A percentile compares a stretch with the other conserved stretches of the same genome.
phyloP scores from a whole-genome alignment of 176 grass and related monocot species.

The Puya raimondii region DNA sequence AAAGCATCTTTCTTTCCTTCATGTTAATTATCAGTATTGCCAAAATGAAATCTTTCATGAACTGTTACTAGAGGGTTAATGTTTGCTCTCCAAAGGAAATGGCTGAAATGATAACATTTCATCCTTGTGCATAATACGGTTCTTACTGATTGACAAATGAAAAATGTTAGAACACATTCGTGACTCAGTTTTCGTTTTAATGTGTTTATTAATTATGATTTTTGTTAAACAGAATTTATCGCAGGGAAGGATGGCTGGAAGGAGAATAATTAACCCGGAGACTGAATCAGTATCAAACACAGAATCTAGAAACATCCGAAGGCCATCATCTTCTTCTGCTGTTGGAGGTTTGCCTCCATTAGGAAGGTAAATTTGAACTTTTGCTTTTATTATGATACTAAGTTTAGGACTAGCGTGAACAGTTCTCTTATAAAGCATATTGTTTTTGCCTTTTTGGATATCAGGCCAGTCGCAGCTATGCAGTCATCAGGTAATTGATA shows the following conservation, averaged over 20 bases:
- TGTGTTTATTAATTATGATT: background rate
- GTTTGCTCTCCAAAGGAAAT: no score
- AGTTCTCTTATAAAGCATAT: slow-evolving; percentile 19
- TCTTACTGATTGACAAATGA: no score
- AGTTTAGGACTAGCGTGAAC: slow-evolving; percentile 16
- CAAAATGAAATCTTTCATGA: no score
- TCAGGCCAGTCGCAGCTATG: slow-evolving; percentile 44
- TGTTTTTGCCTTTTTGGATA: slow-evolving; percentile 19
- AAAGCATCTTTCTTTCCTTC: background rate
- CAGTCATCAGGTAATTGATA: slow-evolving; percentile 59
- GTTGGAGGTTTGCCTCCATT: slow-evolving; percentile 50
- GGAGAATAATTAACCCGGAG: slow-evolving; percentile 61
- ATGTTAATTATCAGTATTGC: no score
- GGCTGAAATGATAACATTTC: no score
- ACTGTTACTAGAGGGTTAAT: background rate
- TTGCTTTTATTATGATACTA: background rate
- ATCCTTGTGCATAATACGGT: no score
- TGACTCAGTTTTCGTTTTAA: no score
- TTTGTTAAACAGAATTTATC: slow-evolving; percentile 60
- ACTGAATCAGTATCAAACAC: slow-evolving; percentile 37
- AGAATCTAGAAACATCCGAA: slow-evolving; percentile 56
- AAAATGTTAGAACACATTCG: no score
- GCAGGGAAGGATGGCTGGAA: slow-evolving; percentile 68
- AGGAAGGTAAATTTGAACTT: slow-evolving; percentile 48
- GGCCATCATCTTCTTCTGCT: slow-evolving; percentile 65